Conservation (phyloP, 192 early-diverging fungal genomes). For the Coemansia sp. region DNA sequence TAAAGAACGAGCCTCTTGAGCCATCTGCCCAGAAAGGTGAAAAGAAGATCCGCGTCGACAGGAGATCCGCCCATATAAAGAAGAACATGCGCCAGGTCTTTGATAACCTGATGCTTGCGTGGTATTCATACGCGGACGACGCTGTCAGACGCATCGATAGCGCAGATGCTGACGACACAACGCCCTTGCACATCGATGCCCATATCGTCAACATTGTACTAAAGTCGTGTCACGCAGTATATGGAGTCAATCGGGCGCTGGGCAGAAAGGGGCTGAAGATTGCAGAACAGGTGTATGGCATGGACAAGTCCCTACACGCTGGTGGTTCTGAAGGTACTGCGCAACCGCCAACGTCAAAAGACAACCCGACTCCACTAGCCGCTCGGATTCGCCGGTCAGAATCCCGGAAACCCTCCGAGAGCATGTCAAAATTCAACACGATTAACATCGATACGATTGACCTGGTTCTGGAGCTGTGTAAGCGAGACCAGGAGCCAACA, state of each 20-base stretch:
- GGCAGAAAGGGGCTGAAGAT: constrained; percentile 37
- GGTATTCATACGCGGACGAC: constrained; percentile 31
- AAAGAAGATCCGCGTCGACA: neutral
- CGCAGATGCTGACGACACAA: constrained; percentile 13
- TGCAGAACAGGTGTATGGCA: constrained; percentile 39
- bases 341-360: neutral
- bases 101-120: constrained; percentile 21
- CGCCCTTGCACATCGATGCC: constrained; percentile 23
- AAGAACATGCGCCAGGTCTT: constrained; percentile 28
- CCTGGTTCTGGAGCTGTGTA: constrained; percentile 37
- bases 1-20: constrained; percentile 5
- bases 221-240: constrained; percentile 40
- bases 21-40: neutral
- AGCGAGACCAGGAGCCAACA: constrained; percentile 28
- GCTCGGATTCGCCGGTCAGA: constrained; percentile 7
- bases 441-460: constrained; percentile 33
- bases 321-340: neutral
- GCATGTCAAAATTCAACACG: neutral
- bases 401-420: neutral
- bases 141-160: constrained; percentile 15
- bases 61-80: constrained; percentile 16
- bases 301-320: constrained; percentile 9
- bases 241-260: constrained; percentile 31
- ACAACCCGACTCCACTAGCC: constrained; percentile 15
- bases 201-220: constrained; percentile 34